These are phyloP conservation scores for Cocos nucifera DNA, from an alignment of 176 grass and related monocot species.

Conservation along the genomic window DNA sequence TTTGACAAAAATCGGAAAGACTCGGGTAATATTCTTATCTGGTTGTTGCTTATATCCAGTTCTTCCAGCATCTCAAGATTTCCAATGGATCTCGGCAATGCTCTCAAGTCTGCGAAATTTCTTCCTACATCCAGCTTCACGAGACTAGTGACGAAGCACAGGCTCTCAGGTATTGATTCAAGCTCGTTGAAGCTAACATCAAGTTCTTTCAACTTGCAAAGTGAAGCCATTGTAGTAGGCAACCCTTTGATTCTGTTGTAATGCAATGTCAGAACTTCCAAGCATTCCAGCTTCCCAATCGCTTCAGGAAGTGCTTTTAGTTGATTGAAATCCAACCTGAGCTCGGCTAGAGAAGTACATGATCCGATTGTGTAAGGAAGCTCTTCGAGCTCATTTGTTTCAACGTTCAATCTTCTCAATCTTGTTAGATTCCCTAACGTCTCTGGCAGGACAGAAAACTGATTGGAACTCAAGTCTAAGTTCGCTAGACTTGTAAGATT, in stretches of 20 bases:
- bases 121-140: conserved; percentile 74
- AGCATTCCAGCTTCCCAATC: conserved; percentile 68
- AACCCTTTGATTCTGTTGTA: conserved; percentile 89
- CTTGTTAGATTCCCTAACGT: conserved; percentile 63
- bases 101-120: conserved; percentile 81
- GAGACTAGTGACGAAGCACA: conserved; percentile 70
- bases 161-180: conserved; percentile 62
- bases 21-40: conserved; percentile 78
- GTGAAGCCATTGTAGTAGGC: conserved; percentile 76
- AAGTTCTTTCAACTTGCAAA: conserved; percentile 70
- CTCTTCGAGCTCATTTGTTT: conserved; percentile 91
- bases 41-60: conserved; percentile 91
- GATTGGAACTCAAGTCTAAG: conserved; percentile 82
- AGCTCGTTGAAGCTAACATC: conserved; percentile 95
- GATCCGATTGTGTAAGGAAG: conserved; percentile 92
- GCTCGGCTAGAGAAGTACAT: conserved; percentile 60
- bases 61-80: conserved; percentile 97
- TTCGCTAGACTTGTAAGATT: conserved; percentile 52
- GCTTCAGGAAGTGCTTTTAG: conserved; percentile 94
- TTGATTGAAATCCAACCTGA: conserved; percentile 89
- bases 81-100: conserved; percentile 72
- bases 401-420: conserved; percentile 69
- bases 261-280: conserved; percentile 76
- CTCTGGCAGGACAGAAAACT: conserved; percentile 58
- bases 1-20: conserved; percentile 57